Evolutionary conservation across 495 filamentous ascomycete species (phyloP).

Genomic region (Penicillium arizonense): DNA sequence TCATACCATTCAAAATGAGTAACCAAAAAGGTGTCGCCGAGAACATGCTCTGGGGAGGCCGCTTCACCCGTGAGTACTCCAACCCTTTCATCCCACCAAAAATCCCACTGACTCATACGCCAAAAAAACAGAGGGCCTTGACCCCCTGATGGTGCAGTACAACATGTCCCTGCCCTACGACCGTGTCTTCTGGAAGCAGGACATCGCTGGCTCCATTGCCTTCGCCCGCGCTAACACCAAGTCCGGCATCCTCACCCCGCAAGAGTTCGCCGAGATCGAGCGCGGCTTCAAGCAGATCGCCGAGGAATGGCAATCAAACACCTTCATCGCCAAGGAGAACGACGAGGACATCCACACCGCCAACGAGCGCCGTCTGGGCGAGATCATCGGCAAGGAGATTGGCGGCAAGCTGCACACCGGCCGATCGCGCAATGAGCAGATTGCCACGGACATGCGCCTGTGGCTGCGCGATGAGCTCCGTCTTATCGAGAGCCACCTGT

Average conservation of each 20-base stretch:
- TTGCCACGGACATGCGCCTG: constrained; percentile 89
- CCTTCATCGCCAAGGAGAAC: constrained; percentile 45
- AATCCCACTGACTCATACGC: constrained; percentile 18
- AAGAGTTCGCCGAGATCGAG: constrained; percentile 78
- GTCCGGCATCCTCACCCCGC: constrained; percentile 66
- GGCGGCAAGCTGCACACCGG: constrained; percentile 94
- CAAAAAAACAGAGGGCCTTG: constrained; percentile 62
- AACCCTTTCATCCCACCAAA: constrained; percentile 9
- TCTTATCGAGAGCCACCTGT: constrained; percentile 66
- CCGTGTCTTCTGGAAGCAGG: constrained; percentile 75
- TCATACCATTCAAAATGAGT: constrained; percentile 34
- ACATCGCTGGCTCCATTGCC: constrained; percentile 78
- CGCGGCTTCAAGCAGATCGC: constrained; percentile 67
- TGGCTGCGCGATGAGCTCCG: constrained; percentile 82
- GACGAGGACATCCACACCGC: constrained; percentile 82
- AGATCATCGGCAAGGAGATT: constrained; percentile 83
- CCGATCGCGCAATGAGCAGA: constrained; percentile 88
- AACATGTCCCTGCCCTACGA: constrained; percentile 87
- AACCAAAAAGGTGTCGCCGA: constrained; percentile 42
- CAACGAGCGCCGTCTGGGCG: constrained; percentile 86
- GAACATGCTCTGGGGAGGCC: constrained; percentile 79
- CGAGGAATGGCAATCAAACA: constrained; percentile 67
- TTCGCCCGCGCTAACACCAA: constrained; percentile 85
- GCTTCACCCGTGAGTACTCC: constrained; percentile 65
- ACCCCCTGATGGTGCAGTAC: constrained; percentile 86